A percentile compares a stretch with the other conserved stretches of the same genome.
Conservation (phyloP, 179 eudicot species). For the Patellifolia procumbens region DNA sequence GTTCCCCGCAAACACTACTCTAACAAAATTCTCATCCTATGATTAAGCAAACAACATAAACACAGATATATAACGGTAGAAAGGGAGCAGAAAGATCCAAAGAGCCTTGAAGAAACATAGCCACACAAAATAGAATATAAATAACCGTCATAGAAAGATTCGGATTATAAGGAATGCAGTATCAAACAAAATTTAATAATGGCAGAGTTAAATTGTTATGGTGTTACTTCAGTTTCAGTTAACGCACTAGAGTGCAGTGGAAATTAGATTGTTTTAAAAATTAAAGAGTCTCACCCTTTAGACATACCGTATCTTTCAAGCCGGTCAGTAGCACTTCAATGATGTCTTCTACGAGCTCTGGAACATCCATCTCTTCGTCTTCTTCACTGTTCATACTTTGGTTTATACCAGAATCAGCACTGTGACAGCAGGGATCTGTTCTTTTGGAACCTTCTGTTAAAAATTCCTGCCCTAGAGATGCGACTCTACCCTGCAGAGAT, state of each 20-base stretch:
- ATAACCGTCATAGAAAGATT: too few relatives aligned
- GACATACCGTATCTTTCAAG: conserved; percentile 90
- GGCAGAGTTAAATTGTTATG: too few relatives aligned
- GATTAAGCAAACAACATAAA: too few relatives aligned
- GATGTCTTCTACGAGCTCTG: conserved; percentile 83
- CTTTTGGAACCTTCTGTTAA: conserved; percentile 36
- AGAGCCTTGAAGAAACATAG: too few relatives aligned
- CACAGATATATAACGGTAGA: too few relatives aligned
- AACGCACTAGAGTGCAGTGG: not conserved
- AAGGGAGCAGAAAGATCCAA: too few relatives aligned
- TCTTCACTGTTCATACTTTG: conserved; percentile 38
- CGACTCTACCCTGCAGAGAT: conserved; percentile 60
- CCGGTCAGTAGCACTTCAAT: conserved; percentile 85
- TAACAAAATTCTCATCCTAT: too few relatives aligned
- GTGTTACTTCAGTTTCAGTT: not conserved
- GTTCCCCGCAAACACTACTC: too few relatives aligned
- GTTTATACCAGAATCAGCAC: conserved; percentile 28
- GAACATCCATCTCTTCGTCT: conserved; percentile 96
- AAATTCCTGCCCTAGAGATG: conserved; percentile 54
- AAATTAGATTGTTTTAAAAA: not conserved
- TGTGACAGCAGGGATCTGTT: conserved; percentile 31
- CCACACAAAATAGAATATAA: too few relatives aligned
- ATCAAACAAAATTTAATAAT: too few relatives aligned
- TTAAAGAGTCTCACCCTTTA: conserved; percentile 26
- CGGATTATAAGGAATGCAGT: too few relatives aligned